Evolutionary conservation across 2,329 filamentous ascomycete genomes (phyloP), one percentile per base, ranked within the genome.

Genomic region (Aphanocladium album): DNA sequence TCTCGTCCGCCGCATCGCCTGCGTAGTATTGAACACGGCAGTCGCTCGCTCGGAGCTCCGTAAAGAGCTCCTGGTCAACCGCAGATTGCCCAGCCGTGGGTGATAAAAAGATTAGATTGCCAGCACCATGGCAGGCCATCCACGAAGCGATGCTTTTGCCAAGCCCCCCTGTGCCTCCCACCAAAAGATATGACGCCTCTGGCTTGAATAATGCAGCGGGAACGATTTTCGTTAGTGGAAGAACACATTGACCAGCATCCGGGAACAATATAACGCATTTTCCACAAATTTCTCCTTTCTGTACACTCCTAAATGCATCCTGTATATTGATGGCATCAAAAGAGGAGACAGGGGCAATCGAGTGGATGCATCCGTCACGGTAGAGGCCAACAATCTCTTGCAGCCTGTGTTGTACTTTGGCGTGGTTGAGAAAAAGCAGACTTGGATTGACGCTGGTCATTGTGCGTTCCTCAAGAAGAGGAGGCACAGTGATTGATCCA

Each of bases 81-180:
- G 60, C 35, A 53, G 45, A 66, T 33, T 59, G 46, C 52, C 58
- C 62, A 8, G 64, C 69, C 21, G 67, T 70, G 12, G 69, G 66
- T 23, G 45, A 49, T 14, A 80, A 71, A 8, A 80, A 72, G 1
- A 78, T 73, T n/a, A 81, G 65, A 60, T 76, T 72, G 9, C 72
- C 70, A 3, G 78, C 79, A 4, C 79, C 79, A 37, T 76, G 72
- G 43, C 68, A 68, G 8, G 76, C 70, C 77, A 80, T 78, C 76
- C 77, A 80, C 2, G 71, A 71, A 11, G 76, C 69, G 67, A 81
- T 74, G 62, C 73, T 77, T 39, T 74, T 71, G 8, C 78, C 79
- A n/a, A 81, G 70, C n/a, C 77, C 79, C 27, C 78, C 78, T 0
- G 77, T 76, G 25, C 78, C 76, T 19, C 79, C 78, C 39, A 79